Percentiles rank a stretch among this genome's conserved stretches.
These are phyloP conservation scores for Naganishia onofrii DNA, from an alignment of 768 basidiomycete genomes.

Conservation along the genomic window DNA sequence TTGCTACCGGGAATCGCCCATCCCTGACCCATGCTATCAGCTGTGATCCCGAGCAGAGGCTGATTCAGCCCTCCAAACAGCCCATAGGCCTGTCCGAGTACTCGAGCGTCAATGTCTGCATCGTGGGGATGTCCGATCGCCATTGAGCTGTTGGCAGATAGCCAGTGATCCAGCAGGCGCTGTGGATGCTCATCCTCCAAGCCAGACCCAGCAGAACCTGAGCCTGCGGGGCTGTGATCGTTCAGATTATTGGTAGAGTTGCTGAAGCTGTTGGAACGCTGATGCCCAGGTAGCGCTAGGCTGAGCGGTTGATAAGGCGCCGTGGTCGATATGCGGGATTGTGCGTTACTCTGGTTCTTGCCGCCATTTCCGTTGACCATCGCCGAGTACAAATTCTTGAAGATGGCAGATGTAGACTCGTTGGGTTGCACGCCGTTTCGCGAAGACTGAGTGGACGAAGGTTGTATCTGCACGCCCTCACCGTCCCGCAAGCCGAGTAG, in stretches of 20 bases:
- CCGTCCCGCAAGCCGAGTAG: slow-evolving; percentile 44
- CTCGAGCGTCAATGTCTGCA: slow-evolving; percentile 32
- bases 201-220: slow-evolving; percentile 33
- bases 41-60: slow-evolving; percentile 6
- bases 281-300: slow-evolving; percentile 23
- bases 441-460: neutral
- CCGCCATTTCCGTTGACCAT: slow-evolving; percentile 12
- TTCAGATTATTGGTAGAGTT: slow-evolving; percentile 28
- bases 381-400: slow-evolving; percentile 22
- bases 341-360: neutral
- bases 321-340: slow-evolving; percentile 6
- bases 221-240: slow-evolving; percentile 27
- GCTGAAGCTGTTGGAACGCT: slow-evolving; percentile 12
- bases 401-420: slow-evolving; percentile 9
- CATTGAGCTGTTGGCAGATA: slow-evolving; percentile 44
- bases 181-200: slow-evolving; percentile 49
- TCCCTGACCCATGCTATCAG: slow-evolving; percentile 2
- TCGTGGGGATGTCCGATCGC: slow-evolving; percentile 42
- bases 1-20: slow-evolving; percentile 20
- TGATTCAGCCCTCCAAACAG: slow-evolving; percentile 31
- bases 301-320: slow-evolving; percentile 31
- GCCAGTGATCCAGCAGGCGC: slow-evolving; percentile 48
- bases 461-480: slow-evolving; percentile 32
- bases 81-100: slow-evolving; percentile 12
- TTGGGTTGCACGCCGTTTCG: slow-evolving; percentile 7